Evolutionary conservation across 2,329 filamentous ascomycete genomes (phyloP).

Genomic region (Fusarium staphyleae): DNA sequence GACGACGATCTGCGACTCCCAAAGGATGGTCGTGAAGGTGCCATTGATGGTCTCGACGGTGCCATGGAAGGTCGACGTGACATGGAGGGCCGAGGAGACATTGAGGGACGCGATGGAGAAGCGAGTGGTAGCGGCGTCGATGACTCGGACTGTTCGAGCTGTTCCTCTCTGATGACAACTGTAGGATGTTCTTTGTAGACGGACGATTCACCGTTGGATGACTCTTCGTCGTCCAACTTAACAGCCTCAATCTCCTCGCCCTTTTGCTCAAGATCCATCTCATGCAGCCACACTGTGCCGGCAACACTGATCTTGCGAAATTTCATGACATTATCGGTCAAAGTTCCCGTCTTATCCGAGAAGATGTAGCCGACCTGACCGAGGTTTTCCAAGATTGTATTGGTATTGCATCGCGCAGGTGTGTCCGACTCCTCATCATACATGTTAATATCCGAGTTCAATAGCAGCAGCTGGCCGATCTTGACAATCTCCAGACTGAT

Average conservation of each 20-base stretch:
- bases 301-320: slow-evolving; percentile 92
- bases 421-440: slow-evolving; percentile 86
- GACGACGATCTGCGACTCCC: slow-evolving; percentile 55
- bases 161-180: slow-evolving; percentile 45
- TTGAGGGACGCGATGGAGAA: slow-evolving; percentile 44
- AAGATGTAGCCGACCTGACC: slow-evolving; percentile 92
- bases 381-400: slow-evolving; percentile 92
- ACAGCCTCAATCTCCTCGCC: slow-evolving; percentile 29
- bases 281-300: slow-evolving; percentile 87
- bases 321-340: slow-evolving; percentile 95
- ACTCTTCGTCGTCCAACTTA: slow-evolving; percentile 31
- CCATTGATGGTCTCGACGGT: slow-evolving; percentile 40
- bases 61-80: slow-evolving; percentile 39
- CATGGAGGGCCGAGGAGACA: slow-evolving; percentile 36
- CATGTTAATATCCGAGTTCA: slow-evolving; percentile 87
- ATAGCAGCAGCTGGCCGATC: slow-evolving; percentile 76
- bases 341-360: slow-evolving; percentile 91
- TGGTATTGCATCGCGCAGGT: slow-evolving; percentile 87
- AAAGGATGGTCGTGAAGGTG: slow-evolving; percentile 42
- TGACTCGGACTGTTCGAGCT: slow-evolving; percentile 30
- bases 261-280: slow-evolving; percentile 68
- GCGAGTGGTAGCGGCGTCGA: slow-evolving; percentile 27
- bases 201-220: slow-evolving; percentile 38
- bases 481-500: slow-evolving; percentile 91
- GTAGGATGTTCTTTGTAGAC: slow-evolving; percentile 42